These are phyloP conservation scores for Pythium diclinum DNA, from an alignment of 352 stramenopile species.

Conservation along the genomic window DNA sequence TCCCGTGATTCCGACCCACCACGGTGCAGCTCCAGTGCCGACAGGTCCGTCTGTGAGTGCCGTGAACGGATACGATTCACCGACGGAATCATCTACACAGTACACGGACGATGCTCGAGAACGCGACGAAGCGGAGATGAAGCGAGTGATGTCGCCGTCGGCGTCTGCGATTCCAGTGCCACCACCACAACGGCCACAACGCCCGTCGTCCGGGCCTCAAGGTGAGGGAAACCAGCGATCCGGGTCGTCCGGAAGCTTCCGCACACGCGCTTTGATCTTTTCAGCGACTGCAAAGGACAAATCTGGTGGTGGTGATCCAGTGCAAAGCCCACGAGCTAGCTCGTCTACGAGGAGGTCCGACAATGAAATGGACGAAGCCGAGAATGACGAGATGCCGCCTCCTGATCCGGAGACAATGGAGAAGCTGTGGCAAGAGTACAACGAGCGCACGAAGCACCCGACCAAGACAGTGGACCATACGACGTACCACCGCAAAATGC, in stretches of 20 bases:
- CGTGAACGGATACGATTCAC: conserved; percentile 11
- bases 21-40: not conserved
- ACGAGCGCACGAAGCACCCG: conserved; percentile 41
- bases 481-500: conserved; percentile 70
- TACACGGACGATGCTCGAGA: conserved; percentile 14
- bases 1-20: conserved; percentile 30
- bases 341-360: not conserved
- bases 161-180: conserved; percentile 26
- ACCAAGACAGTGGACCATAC: conserved; percentile 45
- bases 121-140: conserved; percentile 13
- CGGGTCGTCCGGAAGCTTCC: conserved; percentile 25
- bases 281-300: not conserved
- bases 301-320: not conserved
- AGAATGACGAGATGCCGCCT: conserved; percentile 5
- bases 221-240: conserved; percentile 31
- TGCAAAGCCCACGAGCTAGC: not conserved
- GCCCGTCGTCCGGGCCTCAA: conserved; percentile 21
- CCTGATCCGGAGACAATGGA: conserved; percentile 46
- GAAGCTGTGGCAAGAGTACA: conserved; percentile 62
- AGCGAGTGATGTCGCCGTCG: conserved; percentile 22
- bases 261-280: conserved; percentile 16
- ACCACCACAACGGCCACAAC: conserved; percentile 21
- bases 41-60: conserved; percentile 20
- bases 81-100: not conserved
- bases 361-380: not conserved